Evolutionary conservation across 73 alveolate species (phyloP).

Genomic region (Urostyla sp.): DNA sequence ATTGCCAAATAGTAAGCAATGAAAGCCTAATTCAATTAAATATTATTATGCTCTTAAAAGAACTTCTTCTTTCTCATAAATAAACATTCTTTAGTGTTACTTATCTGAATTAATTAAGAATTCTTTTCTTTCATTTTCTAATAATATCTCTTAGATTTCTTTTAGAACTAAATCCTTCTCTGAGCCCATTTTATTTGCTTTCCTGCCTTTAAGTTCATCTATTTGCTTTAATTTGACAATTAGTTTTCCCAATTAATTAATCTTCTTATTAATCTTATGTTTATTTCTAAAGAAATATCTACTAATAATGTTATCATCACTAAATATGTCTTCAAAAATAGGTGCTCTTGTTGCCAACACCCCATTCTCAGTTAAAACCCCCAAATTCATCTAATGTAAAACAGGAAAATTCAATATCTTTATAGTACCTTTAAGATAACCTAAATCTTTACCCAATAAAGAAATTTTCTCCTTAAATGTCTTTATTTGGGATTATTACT

Average conservation of each 20-base stretch:
- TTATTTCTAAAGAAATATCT: background rate
- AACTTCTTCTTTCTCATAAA: constrained; percentile 10
- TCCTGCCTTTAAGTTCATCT: background rate
- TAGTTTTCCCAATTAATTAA: background rate
- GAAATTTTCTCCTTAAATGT: constrained; percentile 35
- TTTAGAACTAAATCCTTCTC: constrained; percentile 14
- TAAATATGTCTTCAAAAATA: constrained; percentile 2
- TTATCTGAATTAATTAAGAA: no score
- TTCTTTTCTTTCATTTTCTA: constrained; percentile 20
- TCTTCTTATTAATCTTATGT: constrained; percentile 18
- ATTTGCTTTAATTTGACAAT: constrained; percentile 28
- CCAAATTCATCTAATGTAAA: constrained; percentile 53
- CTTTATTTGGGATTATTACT: constrained; percentile 3
- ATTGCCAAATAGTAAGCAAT: constrained; percentile 63
- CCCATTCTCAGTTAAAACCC: constrained; percentile 56
- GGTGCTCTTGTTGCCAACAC: constrained; percentile 51
- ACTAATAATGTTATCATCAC: no score
- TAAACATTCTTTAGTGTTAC: background rate
- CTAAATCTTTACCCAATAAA: constrained; percentile 49
- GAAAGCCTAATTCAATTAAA: constrained; percentile 65
- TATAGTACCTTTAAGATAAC: constrained; percentile 33
- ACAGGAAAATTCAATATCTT: constrained; percentile 25
- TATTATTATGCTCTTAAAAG: constrained; percentile 45
- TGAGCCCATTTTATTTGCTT: background rate
- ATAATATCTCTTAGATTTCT: background rate